Percentiles rank a stretch among this genome's conserved stretches.
These are phyloP conservation scores for Toxicodendron radicans DNA, from an alignment of 345 rosid species.

Conservation along the genomic window DNA sequence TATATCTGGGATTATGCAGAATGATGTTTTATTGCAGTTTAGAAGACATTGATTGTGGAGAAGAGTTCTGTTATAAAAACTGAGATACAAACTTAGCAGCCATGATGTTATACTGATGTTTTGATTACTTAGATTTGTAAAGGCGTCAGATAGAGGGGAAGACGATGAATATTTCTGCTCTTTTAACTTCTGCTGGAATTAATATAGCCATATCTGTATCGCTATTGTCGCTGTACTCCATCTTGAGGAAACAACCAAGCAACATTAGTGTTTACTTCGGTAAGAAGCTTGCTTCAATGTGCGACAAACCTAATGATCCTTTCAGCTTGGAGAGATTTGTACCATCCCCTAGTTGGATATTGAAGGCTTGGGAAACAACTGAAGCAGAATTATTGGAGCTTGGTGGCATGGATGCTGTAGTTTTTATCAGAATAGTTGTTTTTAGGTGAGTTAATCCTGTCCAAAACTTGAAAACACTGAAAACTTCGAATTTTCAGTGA, in stretches of 20 bases:
- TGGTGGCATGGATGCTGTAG: slow-evolving; percentile 84
- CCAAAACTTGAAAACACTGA: slow-evolving; percentile 5
- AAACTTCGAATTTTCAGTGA: neutral
- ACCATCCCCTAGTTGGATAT: slow-evolving; percentile 87
- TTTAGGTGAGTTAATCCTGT: slow-evolving; percentile 56
- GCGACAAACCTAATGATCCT: slow-evolving; percentile 35
- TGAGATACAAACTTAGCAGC: slow-evolving; percentile 10
- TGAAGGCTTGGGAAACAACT: slow-evolving; percentile 82
- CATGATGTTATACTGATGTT: slow-evolving; percentile 2
- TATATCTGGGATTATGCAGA: neutral
- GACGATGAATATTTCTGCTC: slow-evolving; percentile 66
- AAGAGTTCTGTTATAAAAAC: neutral
- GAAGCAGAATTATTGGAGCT: slow-evolving; percentile 73
- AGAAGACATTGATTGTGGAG: neutral
- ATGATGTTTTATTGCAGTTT: neutral
- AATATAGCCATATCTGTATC: slow-evolving; percentile 63
- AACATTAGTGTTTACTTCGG: slow-evolving; percentile 71
- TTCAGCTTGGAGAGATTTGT: slow-evolving; percentile 68
- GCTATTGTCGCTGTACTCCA: slow-evolving; percentile 66
- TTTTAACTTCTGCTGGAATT: slow-evolving; percentile 87
- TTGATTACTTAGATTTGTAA: slow-evolving; percentile 19
- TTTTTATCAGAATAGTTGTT: slow-evolving; percentile 70
- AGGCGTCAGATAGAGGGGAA: slow-evolving; percentile 29
- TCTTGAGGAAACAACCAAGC: slow-evolving; percentile 81
- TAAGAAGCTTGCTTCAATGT: slow-evolving; percentile 46